Base-by-base conservation (phyloP, 371 early-diverging fungal genomes). In the Batkoa obscura region DNA sequence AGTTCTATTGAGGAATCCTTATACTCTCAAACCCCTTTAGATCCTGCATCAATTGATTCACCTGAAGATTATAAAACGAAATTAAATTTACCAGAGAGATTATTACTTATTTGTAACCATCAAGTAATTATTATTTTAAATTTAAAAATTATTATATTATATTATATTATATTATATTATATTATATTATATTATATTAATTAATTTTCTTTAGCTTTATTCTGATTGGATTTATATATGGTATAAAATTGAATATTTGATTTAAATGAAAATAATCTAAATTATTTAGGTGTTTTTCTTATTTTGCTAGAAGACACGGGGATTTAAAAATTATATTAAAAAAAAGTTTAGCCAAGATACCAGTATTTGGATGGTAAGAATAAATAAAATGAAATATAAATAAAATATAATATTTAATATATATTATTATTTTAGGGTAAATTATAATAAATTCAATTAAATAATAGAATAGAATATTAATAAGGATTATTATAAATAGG, bases 171-270 rank as follows among this genome's bases (percentile, higher is more conserved):
- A 23, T 23, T 23, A 23, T 23, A 23, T 23, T 23, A 23, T 23
- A 23, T 23, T 23, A 23, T 23, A 23, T 23, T 23, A 23, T 23
- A 23, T 23, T 23, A 23, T 23, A 23, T 23, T 23, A 23, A 23
- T 23, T 23, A 23, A 23, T 23, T 23, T 23, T 23, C 23, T 23
- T 23, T 23, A 23, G 79, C 84, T 84, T 43, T 87, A 86, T 65
- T 74, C 82, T 37, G 94, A 91, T 66, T 91, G 90, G 89, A 82
- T 88, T 64, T 90, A 86, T 65, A 68, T 91, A 34, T 90, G 91
- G 88, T 63, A 76, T 6, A 46, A 75, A 36, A 62, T 30, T 33
- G 13, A n/a, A 17, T 17, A 39, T 33, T 53, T 33, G 41, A 15
- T 9, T 45, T 12, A 23, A 23, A 23, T 23, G 23, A 23, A 23